Evolutionary conservation across 257 asterid species (phyloP).

Genomic region (Vinca minor): DNA sequence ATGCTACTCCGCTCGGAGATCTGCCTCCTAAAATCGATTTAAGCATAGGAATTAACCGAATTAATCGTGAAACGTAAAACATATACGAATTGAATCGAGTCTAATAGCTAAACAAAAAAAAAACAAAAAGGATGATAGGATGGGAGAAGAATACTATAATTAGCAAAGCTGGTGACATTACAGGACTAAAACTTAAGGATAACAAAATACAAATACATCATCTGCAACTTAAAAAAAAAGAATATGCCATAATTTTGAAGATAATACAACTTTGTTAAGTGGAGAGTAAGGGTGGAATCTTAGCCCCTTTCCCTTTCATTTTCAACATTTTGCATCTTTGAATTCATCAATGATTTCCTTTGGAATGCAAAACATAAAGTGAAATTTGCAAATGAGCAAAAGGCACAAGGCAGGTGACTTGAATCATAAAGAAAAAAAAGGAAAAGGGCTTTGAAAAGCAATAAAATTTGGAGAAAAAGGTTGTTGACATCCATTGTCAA

Average conservation of each 20-base stretch:
- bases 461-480: neutral
- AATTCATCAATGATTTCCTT: conserved; percentile 12
- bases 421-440: conserved; percentile 30
- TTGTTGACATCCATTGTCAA: neutral
- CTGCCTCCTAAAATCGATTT: too few relatives aligned
- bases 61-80: too few relatives aligned
- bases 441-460: conserved; percentile 13
- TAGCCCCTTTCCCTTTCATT: conserved; percentile 7
- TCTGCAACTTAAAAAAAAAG: conserved; percentile 20
- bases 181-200: neutral
- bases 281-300: conserved; percentile 30
- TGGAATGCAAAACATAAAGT: conserved; percentile 21
- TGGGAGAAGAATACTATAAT: too few relatives aligned
- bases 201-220: neutral
- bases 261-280: conserved; percentile 21
- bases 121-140: too few relatives aligned
- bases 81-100: too few relatives aligned
- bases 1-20: too few relatives aligned
- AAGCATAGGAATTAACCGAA: too few relatives aligned
- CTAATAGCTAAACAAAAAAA: too few relatives aligned
- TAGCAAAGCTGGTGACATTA: neutral
- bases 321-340: conserved; percentile 15
- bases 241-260: conserved; percentile 10
- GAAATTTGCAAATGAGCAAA: conserved; percentile 16
- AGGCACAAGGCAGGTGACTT: conserved; percentile 24